phyloP scores from a whole-genome alignment of 345 rosid genomes.

The Sisymbrium irio region DNA sequence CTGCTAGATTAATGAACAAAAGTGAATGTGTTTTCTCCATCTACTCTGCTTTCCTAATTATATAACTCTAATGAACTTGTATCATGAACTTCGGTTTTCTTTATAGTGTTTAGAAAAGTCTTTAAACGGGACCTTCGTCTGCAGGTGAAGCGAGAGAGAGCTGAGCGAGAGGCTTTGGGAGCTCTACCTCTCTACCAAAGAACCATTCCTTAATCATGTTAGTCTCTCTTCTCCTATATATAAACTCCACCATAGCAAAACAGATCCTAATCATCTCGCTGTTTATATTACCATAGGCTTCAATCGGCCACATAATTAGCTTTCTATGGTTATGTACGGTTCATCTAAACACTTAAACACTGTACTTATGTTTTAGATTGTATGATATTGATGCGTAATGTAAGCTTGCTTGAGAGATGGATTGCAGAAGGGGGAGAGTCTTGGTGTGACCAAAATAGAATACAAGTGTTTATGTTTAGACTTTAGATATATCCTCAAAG shows the following conservation, averaged over 20 bases:
- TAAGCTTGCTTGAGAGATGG: neutral
- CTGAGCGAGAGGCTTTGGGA: constrained; percentile 86
- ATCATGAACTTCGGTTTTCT: neutral
- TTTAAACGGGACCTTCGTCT: neutral
- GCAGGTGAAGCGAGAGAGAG: constrained; percentile 79
- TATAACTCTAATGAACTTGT: neutral
- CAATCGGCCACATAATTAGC: neutral
- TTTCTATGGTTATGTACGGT: neutral
- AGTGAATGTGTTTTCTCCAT: neutral
- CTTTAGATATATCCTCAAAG: neutral
- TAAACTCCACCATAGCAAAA: neutral
- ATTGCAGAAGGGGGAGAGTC: neutral
- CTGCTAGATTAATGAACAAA: neutral
- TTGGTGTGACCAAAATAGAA: neutral
- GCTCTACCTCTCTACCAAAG: constrained; percentile 89
- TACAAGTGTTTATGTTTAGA: neutral
- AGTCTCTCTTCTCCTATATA: neutral
- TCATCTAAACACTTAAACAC: neutral
- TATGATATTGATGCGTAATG: neutral
- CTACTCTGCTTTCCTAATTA: neutral
- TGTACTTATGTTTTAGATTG: neutral
- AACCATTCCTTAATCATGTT: constrained; percentile 57
- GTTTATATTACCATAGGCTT: neutral
- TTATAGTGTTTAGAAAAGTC: neutral
- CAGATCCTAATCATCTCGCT: neutral